Evolutionary conservation across 345 rosid species (phyloP).

Genomic region (Salix caprea): DNA sequence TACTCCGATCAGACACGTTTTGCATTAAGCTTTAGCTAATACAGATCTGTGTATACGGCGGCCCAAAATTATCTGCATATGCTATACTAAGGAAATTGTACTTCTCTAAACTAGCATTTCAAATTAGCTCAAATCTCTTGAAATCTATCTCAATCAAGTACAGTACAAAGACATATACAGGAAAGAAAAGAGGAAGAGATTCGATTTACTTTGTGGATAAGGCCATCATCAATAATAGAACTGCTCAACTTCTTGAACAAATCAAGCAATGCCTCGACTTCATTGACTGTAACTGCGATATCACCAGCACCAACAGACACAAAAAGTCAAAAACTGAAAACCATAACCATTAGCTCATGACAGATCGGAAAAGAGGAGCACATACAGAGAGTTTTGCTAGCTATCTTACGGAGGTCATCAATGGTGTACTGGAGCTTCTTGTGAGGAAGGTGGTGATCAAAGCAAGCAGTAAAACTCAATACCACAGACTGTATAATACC

Average conservation of each 20-base stretch:
- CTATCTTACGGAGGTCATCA: conserved; percentile 32
- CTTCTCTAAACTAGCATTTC: no score
- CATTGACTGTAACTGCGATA: conserved; percentile 20
- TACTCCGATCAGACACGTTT: no score
- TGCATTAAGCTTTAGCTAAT: no score
- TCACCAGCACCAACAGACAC: neutral
- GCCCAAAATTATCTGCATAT: no score
- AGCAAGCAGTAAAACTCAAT: conserved; percentile 34
- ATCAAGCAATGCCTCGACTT: conserved; percentile 24
- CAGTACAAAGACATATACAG: neutral
- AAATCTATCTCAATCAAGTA: no score
- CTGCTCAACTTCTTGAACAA: conserved; percentile 25
- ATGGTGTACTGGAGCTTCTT: conserved; percentile 22
- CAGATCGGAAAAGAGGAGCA: neutral
- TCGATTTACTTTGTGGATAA: conserved; percentile 14
- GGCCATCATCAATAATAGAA: conserved; percentile 20
- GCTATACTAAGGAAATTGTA: no score
- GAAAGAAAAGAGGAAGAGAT: neutral
- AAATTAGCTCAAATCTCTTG: no score
- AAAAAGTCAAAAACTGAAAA: neutral
- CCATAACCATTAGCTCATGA: neutral
- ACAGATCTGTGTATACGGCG: no score
- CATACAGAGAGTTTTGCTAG: conserved; percentile 33
- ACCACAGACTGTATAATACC: conserved; percentile 21
- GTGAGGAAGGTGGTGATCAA: conserved; percentile 17